Conservation (phyloP, 805 yeast species). For the Zygosaccharomyces rouxii region DNA sequence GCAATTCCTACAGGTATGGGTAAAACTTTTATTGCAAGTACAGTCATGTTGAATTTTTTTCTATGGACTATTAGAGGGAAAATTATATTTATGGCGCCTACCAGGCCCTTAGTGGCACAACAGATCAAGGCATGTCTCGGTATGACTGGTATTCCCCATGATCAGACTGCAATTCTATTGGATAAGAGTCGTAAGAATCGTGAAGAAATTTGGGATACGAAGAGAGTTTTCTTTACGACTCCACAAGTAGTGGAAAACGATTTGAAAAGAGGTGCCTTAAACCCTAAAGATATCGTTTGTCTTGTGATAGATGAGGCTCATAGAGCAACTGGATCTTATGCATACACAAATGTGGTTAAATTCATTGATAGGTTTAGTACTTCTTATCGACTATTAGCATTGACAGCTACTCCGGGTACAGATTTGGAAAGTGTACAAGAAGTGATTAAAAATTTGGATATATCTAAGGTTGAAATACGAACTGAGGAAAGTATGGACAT, state of each 20-base stretch:
- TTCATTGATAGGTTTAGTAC: slow-evolving; percentile 58
- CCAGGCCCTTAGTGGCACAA: slow-evolving; percentile 92
- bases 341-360: slow-evolving; percentile 79
- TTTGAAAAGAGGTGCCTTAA: slow-evolving; percentile 62
- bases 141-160: slow-evolving; percentile 74
- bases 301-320: slow-evolving; percentile 95
- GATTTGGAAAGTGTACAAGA: slow-evolving; percentile 84
- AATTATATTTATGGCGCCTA: slow-evolving; percentile 93
- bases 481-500: slow-evolving; percentile 83
- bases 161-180: slow-evolving; percentile 73
- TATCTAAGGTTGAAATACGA: slow-evolving; percentile 77
- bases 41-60: slow-evolving; percentile 84
- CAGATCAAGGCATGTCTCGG: slow-evolving; percentile 91
- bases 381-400: slow-evolving; percentile 71
- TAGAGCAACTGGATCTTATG: slow-evolving; percentile 83
- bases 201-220: slow-evolving; percentile 68
- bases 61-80: slow-evolving; percentile 81
- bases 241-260: slow-evolving; percentile 97
- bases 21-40: slow-evolving; percentile 91
- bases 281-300: slow-evolving; percentile 71
- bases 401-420: slow-evolving; percentile 95
- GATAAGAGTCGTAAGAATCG: slow-evolving; percentile 58
- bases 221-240: slow-evolving; percentile 84
- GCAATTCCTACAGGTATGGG: slow-evolving; percentile 98
- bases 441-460: slow-evolving; percentile 65